Evolutionary conservation across 2,329 filamentous ascomycete genomes (phyloP).

Genomic region (Aureobasidium sp.): DNA sequence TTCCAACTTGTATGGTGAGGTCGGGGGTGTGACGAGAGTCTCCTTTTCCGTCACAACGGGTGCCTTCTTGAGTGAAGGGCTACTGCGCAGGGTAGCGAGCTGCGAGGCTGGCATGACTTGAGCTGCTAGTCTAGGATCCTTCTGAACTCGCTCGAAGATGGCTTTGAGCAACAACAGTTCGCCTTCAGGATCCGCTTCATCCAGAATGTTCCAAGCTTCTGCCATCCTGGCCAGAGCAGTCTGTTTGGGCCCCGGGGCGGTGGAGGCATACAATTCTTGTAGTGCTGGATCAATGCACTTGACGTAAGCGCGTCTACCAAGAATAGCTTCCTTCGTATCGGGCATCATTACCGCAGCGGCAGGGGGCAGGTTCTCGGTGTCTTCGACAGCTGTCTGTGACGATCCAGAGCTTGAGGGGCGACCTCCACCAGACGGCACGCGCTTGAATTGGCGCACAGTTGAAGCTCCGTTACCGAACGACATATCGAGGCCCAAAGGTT

Average conservation of each 20-base stretch:
- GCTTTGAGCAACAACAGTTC: constrained; percentile 76
- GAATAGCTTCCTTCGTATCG: constrained; percentile 64
- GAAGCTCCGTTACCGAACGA: constrained; percentile 91
- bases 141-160: constrained; percentile 65
- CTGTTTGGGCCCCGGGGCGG: constrained; percentile 54
- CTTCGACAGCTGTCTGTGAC: constrained; percentile 24
- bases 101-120: constrained; percentile 37
- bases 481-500: constrained; percentile 80
- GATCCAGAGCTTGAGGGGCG: constrained; percentile 19
- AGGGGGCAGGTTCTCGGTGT: constrained; percentile 60
- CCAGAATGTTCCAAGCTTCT: constrained; percentile 77
- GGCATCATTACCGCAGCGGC: constrained; percentile 19
- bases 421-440: constrained; percentile 54
- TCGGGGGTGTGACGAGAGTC: constrained; percentile 7
- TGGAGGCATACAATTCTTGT: constrained; percentile 81
- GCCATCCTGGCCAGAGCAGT: constrained; percentile 77
- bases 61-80: constrained; percentile 16
- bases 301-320: constrained; percentile 74
- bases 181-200: constrained; percentile 84
- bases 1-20: constrained; percentile 49
- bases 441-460: constrained; percentile 83
- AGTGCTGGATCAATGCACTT: constrained; percentile 77
- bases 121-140: constrained; percentile 57
- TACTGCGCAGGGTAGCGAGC: constrained; percentile 27
- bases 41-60: constrained; percentile 11